A percentile compares a stretch with the other conserved stretches of the same genome.
Conservation (phyloP, 352 stramenopile genomes). For the Phytophthora fragariaefolia region DNA sequence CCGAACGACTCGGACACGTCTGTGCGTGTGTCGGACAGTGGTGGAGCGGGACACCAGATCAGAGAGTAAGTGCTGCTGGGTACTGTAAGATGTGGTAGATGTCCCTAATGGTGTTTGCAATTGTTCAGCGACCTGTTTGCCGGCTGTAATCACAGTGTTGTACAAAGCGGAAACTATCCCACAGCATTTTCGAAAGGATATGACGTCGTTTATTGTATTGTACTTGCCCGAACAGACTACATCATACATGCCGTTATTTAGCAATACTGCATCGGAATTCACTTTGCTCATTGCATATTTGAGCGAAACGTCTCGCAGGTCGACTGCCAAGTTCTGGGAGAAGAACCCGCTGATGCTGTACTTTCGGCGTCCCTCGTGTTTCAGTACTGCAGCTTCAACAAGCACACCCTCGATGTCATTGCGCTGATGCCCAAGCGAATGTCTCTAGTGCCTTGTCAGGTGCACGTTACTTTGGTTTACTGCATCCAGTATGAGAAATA, state of each 20-base stretch:
- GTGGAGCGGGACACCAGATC: conserved; percentile 35
- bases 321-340: conserved; percentile 83
- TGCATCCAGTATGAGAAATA: conserved; percentile 85
- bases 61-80: conserved; percentile 58
- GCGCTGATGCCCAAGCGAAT: conserved; percentile 85
- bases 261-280: conserved; percentile 74
- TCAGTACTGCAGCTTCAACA: conserved; percentile 18
- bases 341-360: conserved; percentile 85
- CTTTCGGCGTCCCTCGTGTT: conserved; percentile 62
- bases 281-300: conserved; percentile 80
- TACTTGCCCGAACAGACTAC: conserved; percentile 86
- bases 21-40: conserved; percentile 64
- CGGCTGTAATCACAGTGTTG: conserved; percentile 79
- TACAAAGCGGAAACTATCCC: conserved; percentile 74
- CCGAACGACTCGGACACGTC: conserved; percentile 79
- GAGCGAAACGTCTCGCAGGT: conserved; percentile 75
- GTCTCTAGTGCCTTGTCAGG: conserved; percentile 87
- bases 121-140: conserved; percentile 64
- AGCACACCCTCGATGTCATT: conserved; percentile 63
- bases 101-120: conserved; percentile 4
- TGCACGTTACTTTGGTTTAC: conserved; percentile 83
- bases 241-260: conserved; percentile 85
- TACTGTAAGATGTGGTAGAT: neutral
- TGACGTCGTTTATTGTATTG: conserved; percentile 80
- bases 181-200: conserved; percentile 65